Evolutionary conservation across 2,329 filamentous ascomycete genomes (phyloP).

Genomic region (Curvularia verruculosa): DNA sequence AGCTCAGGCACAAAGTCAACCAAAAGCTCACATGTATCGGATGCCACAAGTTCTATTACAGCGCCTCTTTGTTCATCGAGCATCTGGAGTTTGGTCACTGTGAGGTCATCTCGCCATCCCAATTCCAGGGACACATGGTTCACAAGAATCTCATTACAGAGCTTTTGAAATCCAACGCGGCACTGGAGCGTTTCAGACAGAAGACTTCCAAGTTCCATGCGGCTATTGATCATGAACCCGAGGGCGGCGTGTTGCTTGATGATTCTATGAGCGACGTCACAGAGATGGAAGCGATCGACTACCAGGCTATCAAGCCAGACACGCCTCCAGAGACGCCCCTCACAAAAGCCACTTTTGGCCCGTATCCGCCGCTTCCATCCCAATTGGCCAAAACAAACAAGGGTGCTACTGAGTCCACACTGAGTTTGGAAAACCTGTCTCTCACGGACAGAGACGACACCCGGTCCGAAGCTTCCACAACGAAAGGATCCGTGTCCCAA

Average conservation of each 20-base stretch:
- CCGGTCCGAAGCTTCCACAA: slow-evolving; percentile 16
- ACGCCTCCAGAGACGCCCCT: slow-evolving; percentile 7
- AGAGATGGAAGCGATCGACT: slow-evolving; percentile 26
- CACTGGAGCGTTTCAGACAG: slow-evolving; percentile 32
- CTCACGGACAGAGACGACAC: slow-evolving; percentile 10
- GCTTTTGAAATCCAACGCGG: slow-evolving; percentile 28
- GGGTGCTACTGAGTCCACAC: slow-evolving; percentile 10
- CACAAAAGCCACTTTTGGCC: neutral
- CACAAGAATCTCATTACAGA: slow-evolving; percentile 57
- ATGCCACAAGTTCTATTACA: slow-evolving; percentile 56
- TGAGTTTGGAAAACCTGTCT: slow-evolving; percentile 24
- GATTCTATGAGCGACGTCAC: slow-evolving; percentile 26
- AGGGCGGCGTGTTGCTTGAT: slow-evolving; percentile 32
- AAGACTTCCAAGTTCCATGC: slow-evolving; percentile 40
- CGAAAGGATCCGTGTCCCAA: slow-evolving; percentile 4
- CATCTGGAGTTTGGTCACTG: slow-evolving; percentile 64
- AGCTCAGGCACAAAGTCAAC: slow-evolving; percentile 54
- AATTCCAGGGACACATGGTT: slow-evolving; percentile 57
- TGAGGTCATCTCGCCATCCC: slow-evolving; percentile 46
- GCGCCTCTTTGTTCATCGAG: slow-evolving; percentile 56
- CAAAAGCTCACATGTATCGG: slow-evolving; percentile 61
- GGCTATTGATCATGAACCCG: slow-evolving; percentile 36
- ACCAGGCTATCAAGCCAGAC: slow-evolving; percentile 36
- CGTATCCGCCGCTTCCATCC: slow-evolving; percentile 32
- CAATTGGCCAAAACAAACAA: slow-evolving; percentile 4